A percentile compares a stretch with the other conserved stretches of the same genome.
phyloP scores from a whole-genome alignment of 192 early-diverging fungal genomes.

The Coemansia sp. region DNA sequence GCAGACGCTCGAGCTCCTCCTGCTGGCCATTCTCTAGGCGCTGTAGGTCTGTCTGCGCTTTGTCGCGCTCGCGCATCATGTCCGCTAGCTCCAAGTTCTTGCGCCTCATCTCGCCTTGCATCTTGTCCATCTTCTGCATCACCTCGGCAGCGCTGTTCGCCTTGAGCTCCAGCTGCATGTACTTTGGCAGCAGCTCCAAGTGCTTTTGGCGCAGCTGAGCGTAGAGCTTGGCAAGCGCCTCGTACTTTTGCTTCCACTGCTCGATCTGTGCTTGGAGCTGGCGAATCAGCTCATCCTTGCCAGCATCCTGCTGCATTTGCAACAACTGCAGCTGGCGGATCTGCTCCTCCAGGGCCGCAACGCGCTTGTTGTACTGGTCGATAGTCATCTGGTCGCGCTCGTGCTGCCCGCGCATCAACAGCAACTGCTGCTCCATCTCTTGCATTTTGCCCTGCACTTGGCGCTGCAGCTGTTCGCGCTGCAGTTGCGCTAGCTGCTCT shows the following conservation, averaged over 20 bases:
- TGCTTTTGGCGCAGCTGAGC: conserved; percentile 96
- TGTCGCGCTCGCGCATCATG: conserved; percentile 91
- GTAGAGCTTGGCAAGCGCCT: conserved; percentile 97
- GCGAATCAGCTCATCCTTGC: conserved; percentile 85
- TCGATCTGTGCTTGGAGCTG: conserved; percentile 90
- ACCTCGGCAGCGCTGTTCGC: conserved; percentile 86
- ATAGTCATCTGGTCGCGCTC: conserved; percentile 83
- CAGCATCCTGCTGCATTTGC: conserved; percentile 71
- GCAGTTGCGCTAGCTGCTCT: conserved; percentile 72
- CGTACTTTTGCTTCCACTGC: conserved; percentile 98
- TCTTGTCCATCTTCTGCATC: conserved; percentile 78
- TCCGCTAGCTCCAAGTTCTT: conserved; percentile 83
- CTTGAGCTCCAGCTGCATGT: conserved; percentile 82
- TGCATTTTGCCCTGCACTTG: conserved; percentile 77
- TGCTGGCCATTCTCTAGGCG: conserved; percentile 78
- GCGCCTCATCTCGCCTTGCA: conserved; percentile 71
- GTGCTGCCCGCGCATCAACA: conserved; percentile 74
- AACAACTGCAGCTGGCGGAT: conserved; percentile 69
- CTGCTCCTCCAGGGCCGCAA: conserved; percentile 85
- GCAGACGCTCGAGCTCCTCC: conserved; percentile 80
- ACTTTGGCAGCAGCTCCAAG: conserved; percentile 88
- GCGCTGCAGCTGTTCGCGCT: conserved; percentile 80
- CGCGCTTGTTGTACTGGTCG: conserved; percentile 85
- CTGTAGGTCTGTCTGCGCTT: conserved; percentile 78
- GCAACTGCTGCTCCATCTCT: conserved; percentile 81